Conservation (phyloP, 225 moss, liverwort and hornwort species). For the Physcomitrellopsis africana region DNA sequence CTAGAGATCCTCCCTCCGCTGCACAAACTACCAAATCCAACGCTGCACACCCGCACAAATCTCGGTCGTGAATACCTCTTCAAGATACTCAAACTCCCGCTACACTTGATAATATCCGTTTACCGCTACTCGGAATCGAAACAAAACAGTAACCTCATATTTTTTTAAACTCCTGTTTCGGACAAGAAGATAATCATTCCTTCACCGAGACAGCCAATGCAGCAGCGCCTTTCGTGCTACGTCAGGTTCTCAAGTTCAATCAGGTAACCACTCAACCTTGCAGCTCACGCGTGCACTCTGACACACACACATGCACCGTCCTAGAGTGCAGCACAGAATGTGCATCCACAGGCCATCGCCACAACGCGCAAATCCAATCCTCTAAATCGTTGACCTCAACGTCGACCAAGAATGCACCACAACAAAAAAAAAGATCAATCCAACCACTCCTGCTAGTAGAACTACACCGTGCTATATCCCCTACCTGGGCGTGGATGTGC, state of each 20-base stretch:
- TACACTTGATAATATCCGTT: not conserved
- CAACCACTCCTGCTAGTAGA: too few relatives aligned
- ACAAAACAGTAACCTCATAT: not conserved
- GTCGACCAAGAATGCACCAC: too few relatives aligned
- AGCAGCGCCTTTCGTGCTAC: not conserved
- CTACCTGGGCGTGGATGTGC: too few relatives aligned
- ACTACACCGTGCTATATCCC: too few relatives aligned
- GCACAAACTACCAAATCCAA: constrained; percentile 9
- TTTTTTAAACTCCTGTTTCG: not conserved
- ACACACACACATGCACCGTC: too few relatives aligned
- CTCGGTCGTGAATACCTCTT: not conserved
- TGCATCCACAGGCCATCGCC: too few relatives aligned
- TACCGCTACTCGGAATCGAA: constrained; percentile 16
- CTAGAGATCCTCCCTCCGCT: not conserved
- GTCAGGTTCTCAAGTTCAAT: not conserved
- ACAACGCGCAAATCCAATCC: too few relatives aligned
- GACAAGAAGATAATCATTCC: not conserved
- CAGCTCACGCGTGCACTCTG: constrained; percentile 1
- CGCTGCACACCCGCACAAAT: constrained; percentile 11
- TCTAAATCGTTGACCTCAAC: too few relatives aligned
- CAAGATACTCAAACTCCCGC: constrained; percentile 24
- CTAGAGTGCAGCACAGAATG: too few relatives aligned
- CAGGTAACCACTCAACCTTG: not conserved
- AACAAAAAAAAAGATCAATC: too few relatives aligned
- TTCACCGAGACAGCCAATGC: not conserved